Percentiles rank a stretch among this genome's conserved stretches.
phyloP scores from a whole-genome alignment of 805 yeast genomes.

The Dipodascus albidus region DNA sequence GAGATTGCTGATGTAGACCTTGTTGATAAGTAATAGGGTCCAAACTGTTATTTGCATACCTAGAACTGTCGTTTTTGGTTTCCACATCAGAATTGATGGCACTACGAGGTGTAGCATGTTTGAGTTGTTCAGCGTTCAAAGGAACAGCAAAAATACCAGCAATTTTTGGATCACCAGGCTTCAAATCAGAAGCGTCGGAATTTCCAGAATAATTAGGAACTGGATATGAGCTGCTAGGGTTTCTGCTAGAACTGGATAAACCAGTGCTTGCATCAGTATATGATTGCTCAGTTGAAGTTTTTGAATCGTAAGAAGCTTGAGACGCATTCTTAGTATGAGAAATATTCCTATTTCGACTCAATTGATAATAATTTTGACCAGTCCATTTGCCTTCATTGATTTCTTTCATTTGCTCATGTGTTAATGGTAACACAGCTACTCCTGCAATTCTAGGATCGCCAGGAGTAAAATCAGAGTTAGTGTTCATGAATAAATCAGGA shows the following conservation, averaged over 20 bases:
- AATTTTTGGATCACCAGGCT: not conserved
- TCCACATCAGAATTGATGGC: not conserved
- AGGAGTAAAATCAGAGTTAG: not conserved
- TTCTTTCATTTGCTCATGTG: not conserved
- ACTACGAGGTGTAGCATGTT: not conserved
- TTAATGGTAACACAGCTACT: not conserved
- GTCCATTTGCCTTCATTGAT: not conserved
- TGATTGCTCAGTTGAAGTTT: no score
- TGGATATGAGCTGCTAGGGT: not conserved
- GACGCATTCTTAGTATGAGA: not conserved
- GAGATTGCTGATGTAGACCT: not conserved
- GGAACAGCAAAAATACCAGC: not conserved
- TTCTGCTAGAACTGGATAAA: not conserved
- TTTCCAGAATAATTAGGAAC: no score
- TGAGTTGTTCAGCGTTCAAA: not conserved
- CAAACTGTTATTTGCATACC: not conserved
- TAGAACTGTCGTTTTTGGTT: not conserved
- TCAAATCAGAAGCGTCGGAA: not conserved
- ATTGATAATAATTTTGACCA: not conserved
- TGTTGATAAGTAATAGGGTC: not conserved
- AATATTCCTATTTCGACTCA: not conserved
- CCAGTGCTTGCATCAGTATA: not conserved
- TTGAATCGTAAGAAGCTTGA: not conserved
- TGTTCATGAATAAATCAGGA: not conserved
- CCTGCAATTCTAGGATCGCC: constrained; percentile 1